Percentiles rank a stretch among this genome's conserved stretches.
phyloP scores from a whole-genome alignment of 2,329 filamentous ascomycete species.

The Sphaerostilbella broomeana region DNA sequence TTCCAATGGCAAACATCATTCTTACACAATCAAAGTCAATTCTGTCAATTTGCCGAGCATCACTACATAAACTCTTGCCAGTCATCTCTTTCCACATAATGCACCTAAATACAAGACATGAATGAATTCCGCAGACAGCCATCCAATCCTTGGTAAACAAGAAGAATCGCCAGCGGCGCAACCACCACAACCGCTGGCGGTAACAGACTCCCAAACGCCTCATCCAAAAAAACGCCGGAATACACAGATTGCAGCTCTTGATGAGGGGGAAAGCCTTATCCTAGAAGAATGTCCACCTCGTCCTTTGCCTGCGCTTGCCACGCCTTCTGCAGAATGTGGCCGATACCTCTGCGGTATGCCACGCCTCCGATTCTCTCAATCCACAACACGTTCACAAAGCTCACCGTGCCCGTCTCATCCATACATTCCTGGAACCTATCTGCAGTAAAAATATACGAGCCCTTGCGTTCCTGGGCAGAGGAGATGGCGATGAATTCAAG shows the following conservation, averaged over 20 bases:
- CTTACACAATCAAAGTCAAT: too few species aligned
- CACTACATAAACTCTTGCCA: too few species aligned
- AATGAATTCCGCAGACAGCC: too few species aligned
- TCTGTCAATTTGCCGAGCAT: too few species aligned
- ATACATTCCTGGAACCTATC: conserved; percentile 36
- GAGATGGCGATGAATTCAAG: conserved; percentile 40
- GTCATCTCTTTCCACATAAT: too few species aligned
- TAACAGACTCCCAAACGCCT: too few species aligned
- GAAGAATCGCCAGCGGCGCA: too few species aligned
- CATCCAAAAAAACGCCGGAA: conserved; percentile 22
- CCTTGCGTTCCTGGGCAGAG: conserved; percentile 34
- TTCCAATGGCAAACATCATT: too few species aligned
- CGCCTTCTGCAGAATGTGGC: conserved; percentile 34
- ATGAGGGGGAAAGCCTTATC: conserved; percentile 25
- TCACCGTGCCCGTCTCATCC: conserved; percentile 36
- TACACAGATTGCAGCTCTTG: conserved; percentile 17
- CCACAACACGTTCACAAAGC: conserved; percentile 42
- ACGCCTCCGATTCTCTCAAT: conserved; percentile 39
- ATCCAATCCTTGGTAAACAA: too few species aligned
- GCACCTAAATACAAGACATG: too few species aligned
- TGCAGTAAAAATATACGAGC: conserved; percentile 33
- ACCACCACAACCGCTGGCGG: too few species aligned
- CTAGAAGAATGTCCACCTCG: conserved; percentile 36
- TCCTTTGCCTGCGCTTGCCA: conserved; percentile 36
- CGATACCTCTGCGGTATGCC: conserved; percentile 35